These are phyloP conservation scores for Ogataea pilisensis DNA, from an alignment of 805 yeast genomes.

Conservation along the genomic window DNA sequence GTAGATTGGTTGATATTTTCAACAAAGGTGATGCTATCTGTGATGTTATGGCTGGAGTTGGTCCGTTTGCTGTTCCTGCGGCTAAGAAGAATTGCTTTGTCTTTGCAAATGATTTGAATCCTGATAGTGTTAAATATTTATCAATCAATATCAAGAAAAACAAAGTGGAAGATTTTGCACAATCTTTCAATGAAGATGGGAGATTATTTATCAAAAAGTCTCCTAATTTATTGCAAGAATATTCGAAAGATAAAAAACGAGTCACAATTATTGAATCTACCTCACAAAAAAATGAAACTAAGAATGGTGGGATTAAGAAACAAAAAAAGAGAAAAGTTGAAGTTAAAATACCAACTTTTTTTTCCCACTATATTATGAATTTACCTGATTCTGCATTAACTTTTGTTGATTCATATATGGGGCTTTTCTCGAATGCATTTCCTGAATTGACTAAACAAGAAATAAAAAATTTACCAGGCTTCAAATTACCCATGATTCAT, in stretches of 20 bases:
- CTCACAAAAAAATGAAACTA: neutral
- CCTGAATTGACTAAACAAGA: constrained; percentile 33
- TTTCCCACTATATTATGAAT: constrained; percentile 86
- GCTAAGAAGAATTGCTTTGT: constrained; percentile 78
- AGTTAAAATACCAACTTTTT: constrained; percentile 47
- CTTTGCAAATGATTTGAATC: constrained; percentile 91
- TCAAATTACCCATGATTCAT: constrained; percentile 70
- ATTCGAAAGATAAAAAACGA: constrained; percentile 39
- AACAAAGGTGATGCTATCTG: constrained; percentile 74
- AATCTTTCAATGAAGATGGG: constrained; percentile 74
- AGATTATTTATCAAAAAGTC: constrained; percentile 69
- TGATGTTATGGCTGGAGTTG: constrained; percentile 98
- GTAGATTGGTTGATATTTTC: constrained; percentile 56
- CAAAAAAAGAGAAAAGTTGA: constrained; percentile 8
- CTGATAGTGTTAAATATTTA: constrained; percentile 74
- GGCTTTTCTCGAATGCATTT: constrained; percentile 50
- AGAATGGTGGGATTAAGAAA: constrained; percentile 19
- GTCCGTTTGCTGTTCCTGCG: constrained; percentile 96
- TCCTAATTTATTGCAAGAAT: constrained; percentile 46
- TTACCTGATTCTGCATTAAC: constrained; percentile 89
- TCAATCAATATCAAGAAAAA: constrained; percentile 59
- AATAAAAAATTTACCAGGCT: constrained; percentile 38
- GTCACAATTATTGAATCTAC: constrained; percentile 25
- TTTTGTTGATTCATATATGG: constrained; percentile 73
- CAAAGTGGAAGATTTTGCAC: constrained; percentile 55